Evolutionary conservation across 1,284 basidiomycete species (phyloP), one percentile per base, ranked within the genome.

Genomic region (Leccinum holopus): DNA sequence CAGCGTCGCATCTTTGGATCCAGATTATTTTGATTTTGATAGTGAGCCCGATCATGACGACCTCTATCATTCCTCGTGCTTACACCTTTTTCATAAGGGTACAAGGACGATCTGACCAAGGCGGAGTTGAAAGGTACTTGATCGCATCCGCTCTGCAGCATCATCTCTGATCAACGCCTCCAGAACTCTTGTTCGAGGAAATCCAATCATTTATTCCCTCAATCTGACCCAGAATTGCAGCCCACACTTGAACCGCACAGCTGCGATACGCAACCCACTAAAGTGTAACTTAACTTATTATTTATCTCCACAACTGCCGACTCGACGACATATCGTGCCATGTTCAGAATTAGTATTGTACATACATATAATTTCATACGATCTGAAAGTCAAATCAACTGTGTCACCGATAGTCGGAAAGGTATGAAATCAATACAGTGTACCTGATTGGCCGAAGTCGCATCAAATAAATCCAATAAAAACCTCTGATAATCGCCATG

Each of bases 1-100:
- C 2, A 79, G 79, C 39, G 86, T 87, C n/a, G 80, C 82, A 58
- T 86, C 91, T 3, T 81, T 95, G 47, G 88, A 90, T 70, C 87
- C 92, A 11, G 85, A 87, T 60, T 94, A 94, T 75, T 96, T 96
- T 76, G 87, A 95, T 72, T 95, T 94, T 72, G 91, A 94, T 74
- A 80, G 86, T 88, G 71, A 74, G 86, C 75, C 58, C 12, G 58
- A 39, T 33, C 47, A 35, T 25, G 37, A 47, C 14, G 39, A 28
- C 47, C 32, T 56, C 37, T 35, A 14, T 41, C 47, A 9, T 21
- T n/a, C 3, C 60, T 65, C 18, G 60, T 64, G 18, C 58, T 71
- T 32, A 69, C 58, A 10, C 28, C 21, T 44, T 55, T 55, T 62
- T 16, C 41, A n/a, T 69, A 89, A 37, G 87, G 86, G 61, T 82